A percentile compares a stretch with the other conserved stretches of the same genome.
Evolutionary conservation across 2,329 filamentous ascomycete species (phyloP).

Genomic region (Trichoderma asperellum): DNA sequence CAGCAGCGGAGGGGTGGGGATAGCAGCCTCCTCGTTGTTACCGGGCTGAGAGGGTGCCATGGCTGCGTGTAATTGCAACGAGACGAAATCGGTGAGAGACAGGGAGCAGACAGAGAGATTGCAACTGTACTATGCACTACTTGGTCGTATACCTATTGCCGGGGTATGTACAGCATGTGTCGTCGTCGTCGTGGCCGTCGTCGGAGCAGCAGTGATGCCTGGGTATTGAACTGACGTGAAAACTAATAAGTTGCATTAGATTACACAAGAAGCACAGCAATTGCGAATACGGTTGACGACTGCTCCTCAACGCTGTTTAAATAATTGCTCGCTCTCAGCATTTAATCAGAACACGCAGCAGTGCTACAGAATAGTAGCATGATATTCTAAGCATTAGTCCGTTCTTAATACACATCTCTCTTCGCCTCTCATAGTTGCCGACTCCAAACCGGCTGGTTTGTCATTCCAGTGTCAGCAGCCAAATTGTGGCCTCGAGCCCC

Average conservation of each 20-base stretch:
- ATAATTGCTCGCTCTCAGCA: neutral
- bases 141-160: neutral
- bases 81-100: neutral
- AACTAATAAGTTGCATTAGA: neutral
- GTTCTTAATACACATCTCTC: neutral
- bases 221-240: neutral
- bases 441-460: conserved; percentile 1
- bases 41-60: neutral
- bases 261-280: neutral
- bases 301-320: neutral
- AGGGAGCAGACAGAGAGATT: neutral
- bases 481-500: neutral
- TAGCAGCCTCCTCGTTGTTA: neutral
- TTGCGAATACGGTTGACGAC: neutral
- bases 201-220: neutral
- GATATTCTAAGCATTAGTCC: neutral
- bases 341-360: neutral
- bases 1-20: neutral
- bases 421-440: neutral
- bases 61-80: neutral
- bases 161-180: neutral
- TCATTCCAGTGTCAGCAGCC: conserved; percentile 17
- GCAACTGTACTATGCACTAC: neutral
- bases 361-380: neutral
- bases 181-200: neutral